Percentiles rank a stretch among this genome's conserved stretches.
phyloP scores from a whole-genome alignment of 164 flowering plant species.

The Amborella trichopoda region DNA sequence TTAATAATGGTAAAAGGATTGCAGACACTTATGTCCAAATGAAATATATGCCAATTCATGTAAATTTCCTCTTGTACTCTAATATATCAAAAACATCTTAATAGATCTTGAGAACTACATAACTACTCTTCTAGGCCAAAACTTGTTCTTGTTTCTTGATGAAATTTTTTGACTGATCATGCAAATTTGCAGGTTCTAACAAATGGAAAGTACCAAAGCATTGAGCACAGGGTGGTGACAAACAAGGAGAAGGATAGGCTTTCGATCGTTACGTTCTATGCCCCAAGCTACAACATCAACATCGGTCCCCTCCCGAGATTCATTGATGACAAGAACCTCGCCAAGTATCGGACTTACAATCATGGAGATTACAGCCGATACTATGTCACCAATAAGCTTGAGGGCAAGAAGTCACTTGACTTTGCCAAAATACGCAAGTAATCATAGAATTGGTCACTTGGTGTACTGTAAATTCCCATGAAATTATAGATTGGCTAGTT shows the following conservation, averaged over 20 bases:
- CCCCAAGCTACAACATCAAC: constrained; percentile 73
- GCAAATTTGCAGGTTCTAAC: constrained; percentile 57
- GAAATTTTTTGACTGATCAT: too few relatives aligned
- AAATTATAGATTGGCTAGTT: too few relatives aligned
- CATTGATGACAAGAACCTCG: constrained; percentile 40
- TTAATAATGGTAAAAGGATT: too few relatives aligned
- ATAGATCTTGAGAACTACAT: too few relatives aligned
- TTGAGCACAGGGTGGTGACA: constrained; percentile 90
- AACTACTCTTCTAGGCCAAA: too few relatives aligned
- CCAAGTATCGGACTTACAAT: constrained; percentile 62
- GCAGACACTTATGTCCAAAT: too few relatives aligned
- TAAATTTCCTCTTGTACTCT: too few relatives aligned
- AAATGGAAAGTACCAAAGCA: constrained; percentile 87
- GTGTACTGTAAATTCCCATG: too few relatives aligned
- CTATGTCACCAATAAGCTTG: constrained; percentile 66
- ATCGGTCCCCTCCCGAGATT: constrained; percentile 62
- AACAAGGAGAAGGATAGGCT: constrained; percentile 60
- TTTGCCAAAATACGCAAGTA: constrained; percentile 73
- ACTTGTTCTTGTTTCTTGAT: too few relatives aligned
- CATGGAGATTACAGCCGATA: constrained; percentile 90
- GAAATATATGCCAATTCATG: neutral
- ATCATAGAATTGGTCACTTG: constrained; percentile 9
- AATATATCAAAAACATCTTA: too few relatives aligned
- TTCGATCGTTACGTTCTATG: constrained; percentile 82
- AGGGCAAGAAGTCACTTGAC: constrained; percentile 77